A percentile compares a stretch with the other conserved stretches of the same genome.
phyloP scores from a whole-genome alignment of 192 early-diverging fungal genomes.

The Funneliformis geosporum region DNA sequence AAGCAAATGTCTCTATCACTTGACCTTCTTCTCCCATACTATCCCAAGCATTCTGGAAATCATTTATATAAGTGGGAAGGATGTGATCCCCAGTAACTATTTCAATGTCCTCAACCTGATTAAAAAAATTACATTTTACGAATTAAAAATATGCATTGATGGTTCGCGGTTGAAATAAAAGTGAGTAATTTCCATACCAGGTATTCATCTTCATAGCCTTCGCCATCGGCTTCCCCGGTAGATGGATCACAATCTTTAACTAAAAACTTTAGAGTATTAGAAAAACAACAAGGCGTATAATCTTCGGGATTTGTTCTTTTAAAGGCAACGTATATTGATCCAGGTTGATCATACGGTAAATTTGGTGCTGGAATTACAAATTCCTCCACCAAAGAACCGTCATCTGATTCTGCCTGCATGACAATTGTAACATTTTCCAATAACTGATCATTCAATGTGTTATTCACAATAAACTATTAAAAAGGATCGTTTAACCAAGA shows the following conservation, averaged over 20 bases:
- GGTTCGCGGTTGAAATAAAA: not conserved
- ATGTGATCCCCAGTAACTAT: conserved; percentile 87
- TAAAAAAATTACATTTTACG: not conserved
- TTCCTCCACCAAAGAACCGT: conserved; percentile 59
- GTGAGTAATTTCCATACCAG: conserved; percentile 42
- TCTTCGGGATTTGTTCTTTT: conserved; percentile 61
- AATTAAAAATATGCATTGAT: not conserved
- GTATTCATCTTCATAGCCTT: conserved; percentile 97
- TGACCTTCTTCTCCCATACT: conserved; percentile 68
- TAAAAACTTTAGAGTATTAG: conserved; percentile 84
- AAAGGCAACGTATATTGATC: conserved; percentile 85
- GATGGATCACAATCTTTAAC: conserved; percentile 95
- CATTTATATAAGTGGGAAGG: conserved; percentile 78
- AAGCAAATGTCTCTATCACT: conserved; percentile 83
- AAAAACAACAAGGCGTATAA: conserved; percentile 70
- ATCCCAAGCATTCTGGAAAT: conserved; percentile 83
- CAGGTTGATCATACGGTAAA: conserved; percentile 77
- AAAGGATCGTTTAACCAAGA: not conserved
- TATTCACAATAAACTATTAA: conserved; percentile 83
- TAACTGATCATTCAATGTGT: conserved; percentile 92
- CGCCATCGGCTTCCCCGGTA: conserved; percentile 88
- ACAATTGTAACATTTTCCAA: conserved; percentile 88
- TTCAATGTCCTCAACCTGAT: conserved; percentile 83
- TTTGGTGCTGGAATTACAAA: conserved; percentile 71
- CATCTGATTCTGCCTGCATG: conserved; percentile 74